Evolutionary conservation across 306 rosid genomes (phyloP).

Genomic region (Gynostemma pentaphyllum): DNA sequence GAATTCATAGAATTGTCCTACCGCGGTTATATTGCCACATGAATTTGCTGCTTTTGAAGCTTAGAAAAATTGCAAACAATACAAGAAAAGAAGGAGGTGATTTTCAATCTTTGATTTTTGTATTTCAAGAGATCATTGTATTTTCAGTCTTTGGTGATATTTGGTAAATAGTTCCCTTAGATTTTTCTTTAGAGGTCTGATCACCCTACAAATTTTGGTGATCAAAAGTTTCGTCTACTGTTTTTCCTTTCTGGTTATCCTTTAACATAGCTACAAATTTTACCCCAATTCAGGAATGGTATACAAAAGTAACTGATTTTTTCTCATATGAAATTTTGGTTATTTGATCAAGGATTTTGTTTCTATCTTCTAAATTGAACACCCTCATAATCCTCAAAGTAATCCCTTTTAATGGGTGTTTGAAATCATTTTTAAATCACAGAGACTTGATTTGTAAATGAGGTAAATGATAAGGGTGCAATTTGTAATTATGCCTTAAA

Average conservation of each 20-base stretch:
- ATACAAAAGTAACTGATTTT: not conserved
- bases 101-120: not conserved
- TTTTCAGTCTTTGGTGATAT: not conserved
- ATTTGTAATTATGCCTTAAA: too few species aligned
- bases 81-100: not conserved
- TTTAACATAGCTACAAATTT: not conserved
- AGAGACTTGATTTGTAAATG: too few species aligned
- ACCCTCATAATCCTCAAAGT: too few species aligned
- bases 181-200: not conserved
- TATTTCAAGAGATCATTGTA: slow-evolving; percentile 3
- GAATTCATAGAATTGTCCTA: slow-evolving; percentile 22
- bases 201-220: not conserved
- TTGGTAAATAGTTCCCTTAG: not conserved
- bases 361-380: too few species aligned
- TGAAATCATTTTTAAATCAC: too few species aligned
- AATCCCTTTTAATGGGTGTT: too few species aligned
- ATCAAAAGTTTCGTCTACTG: not conserved
- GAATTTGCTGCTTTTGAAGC: slow-evolving; percentile 1
- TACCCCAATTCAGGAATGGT: not conserved
- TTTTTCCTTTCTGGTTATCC: not conserved
- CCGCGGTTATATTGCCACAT: not conserved
- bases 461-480: too few species aligned
- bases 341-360: too few species aligned
- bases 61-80: not conserved
- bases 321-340: too few species aligned